Percentiles rank a stretch among this genome's conserved stretches.
Evolutionary conservation across 139 green algal genomes (phyloP).

Genomic region (Zygnema cylindricum): DNA sequence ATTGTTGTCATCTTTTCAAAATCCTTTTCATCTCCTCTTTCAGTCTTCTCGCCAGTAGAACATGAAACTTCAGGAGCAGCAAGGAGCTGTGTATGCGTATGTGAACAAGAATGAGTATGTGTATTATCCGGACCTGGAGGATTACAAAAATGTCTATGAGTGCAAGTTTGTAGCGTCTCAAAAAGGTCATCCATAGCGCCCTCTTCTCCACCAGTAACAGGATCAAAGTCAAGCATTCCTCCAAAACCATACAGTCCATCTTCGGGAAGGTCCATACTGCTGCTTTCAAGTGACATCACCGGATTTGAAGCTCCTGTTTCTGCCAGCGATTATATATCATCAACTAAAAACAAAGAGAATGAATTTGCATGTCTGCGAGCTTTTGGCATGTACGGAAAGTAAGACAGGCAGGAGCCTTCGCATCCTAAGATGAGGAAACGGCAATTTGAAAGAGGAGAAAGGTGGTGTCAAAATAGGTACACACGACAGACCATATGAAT

Average conservation of each 20-base stretch:
- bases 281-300: too few species aligned
- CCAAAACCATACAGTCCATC: not conserved
- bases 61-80: conserved; percentile 6
- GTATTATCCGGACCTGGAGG: conserved; percentile 13
- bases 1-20: not conserved
- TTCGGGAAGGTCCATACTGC: not conserved
- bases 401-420: too few species aligned
- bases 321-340: too few species aligned
- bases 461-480: too few species aligned
- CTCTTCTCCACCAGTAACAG: not conserved
- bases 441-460: too few species aligned
- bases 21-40: not conserved
- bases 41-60: not conserved
- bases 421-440: too few species aligned
- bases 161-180: not conserved
- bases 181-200: not conserved
- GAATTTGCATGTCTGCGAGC: too few species aligned
- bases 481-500: too few species aligned
- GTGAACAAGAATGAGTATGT: conserved; percentile 8
- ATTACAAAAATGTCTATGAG: conserved; percentile 28
- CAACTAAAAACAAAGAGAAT: too few species aligned
- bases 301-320: too few species aligned
- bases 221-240: not conserved
- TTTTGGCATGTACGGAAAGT: too few species aligned
- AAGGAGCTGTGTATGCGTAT: conserved; percentile 10